Evolutionary conservation across 2,329 filamentous ascomycete species (phyloP), one percentile per base, ranked within the genome.

Genomic region (Colletotrichum lindemuthianum): DNA sequence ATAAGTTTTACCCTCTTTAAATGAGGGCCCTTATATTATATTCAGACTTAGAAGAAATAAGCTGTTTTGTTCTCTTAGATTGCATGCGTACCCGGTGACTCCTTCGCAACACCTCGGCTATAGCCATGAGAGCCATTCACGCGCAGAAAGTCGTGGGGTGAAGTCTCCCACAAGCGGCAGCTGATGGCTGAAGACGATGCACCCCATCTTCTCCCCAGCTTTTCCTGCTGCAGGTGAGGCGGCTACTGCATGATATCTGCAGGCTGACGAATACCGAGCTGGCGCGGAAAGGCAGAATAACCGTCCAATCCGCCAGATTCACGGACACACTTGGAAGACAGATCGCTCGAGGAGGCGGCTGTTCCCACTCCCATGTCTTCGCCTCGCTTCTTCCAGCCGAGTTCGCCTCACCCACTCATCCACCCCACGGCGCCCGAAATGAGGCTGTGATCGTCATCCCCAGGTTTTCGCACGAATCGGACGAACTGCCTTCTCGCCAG

Each of bases 381-480:
- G 15, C 24, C 34, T 37, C 12, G 11, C 24, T 15, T 36, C 24
- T 12, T 24, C 4, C 34, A n/a, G 32, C 41, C 34, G 12, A 8
- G 3, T 15, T 24, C 10, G 24, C 11, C n/a, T 47, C 41, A 16
- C 24, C 13, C 44, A 40, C 8, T 24, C 24, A 11, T 33, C 24
- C 34, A 13, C 24, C 50, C 49, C 16, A 15, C 24, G 8, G 34
- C 5, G 44, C 34, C 39, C 24, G 40, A 33, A 15, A 24, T 44
- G 2, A 4, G 45, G 40, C 40, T 1, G 45, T 7, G 24, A 48
- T 56, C 57, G 34, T 51, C 57, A 32, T 11, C n/a, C 9, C 36
- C 39, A n/a, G 33, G 40, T 44, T 59, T 51, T 65, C 40, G 50
- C 61, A 65, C 50, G 57, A 60, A 65, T 65, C n/a, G 45, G 57